Percentiles rank a stretch among this genome's conserved stretches.
Conservation (phyloP, 495 filamentous ascomycete species). For the Niebla homalea region DNA sequence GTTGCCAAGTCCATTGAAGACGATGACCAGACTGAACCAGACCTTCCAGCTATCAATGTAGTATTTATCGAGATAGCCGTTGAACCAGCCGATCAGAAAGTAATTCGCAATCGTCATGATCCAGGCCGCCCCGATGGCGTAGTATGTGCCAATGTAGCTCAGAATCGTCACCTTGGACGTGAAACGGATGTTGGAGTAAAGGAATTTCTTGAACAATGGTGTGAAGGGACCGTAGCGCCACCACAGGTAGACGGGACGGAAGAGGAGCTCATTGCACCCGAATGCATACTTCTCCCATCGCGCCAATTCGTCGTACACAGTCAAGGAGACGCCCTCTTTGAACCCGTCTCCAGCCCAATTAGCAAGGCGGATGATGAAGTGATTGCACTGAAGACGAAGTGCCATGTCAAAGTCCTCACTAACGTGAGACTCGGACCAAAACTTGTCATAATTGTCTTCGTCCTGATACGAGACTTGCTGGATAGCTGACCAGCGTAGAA, state of each 20-base stretch:
- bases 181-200: conserved; percentile 61
- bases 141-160: conserved; percentile 77
- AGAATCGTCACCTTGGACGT: conserved; percentile 70
- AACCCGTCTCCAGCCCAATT: conserved; percentile 65
- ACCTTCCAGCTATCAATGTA: conserved; percentile 58
- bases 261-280: conserved; percentile 71
- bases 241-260: conserved; percentile 45
- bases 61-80: conserved; percentile 63
- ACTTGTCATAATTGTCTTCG: conserved; percentile 59
- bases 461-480: conserved; percentile 57
- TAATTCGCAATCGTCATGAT: conserved; percentile 69
- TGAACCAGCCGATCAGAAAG: conserved; percentile 66
- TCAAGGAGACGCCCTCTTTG: conserved; percentile 75
- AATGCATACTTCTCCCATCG: conserved; percentile 84
- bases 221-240: conserved; percentile 51
- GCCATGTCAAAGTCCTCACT: conserved; percentile 84
- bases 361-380: conserved; percentile 63
- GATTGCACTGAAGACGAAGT: conserved; percentile 57
- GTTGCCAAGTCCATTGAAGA: conserved; percentile 37
- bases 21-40: conserved; percentile 29
- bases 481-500: conserved; percentile 67
- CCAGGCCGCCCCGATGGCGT: conserved; percentile 70
- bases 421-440: conserved; percentile 72
- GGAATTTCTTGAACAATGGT: conserved; percentile 55
- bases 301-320: conserved; percentile 71